Conservation (phyloP, 1,284 basidiomycete species). For the Filobasidium uniguttulatum region DNA sequence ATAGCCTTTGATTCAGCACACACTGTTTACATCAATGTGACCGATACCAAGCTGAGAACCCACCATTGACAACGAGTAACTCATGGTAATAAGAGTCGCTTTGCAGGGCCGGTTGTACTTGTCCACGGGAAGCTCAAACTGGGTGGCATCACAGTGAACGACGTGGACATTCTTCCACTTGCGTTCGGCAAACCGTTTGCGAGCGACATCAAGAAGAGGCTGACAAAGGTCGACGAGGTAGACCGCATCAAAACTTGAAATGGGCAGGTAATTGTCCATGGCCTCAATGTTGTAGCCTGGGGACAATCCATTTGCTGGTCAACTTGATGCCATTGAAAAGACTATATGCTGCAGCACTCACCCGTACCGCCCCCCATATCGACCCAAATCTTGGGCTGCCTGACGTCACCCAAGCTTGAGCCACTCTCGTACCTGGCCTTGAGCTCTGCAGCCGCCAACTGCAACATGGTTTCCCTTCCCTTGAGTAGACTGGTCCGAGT, state of each 20-base stretch:
- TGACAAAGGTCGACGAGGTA: conserved; percentile 66
- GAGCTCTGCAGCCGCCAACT: conserved; percentile 55
- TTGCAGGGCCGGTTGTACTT: conserved; percentile 44
- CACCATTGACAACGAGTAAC: conserved; percentile 61
- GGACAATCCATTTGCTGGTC: not conserved
- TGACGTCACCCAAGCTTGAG: conserved; percentile 3
- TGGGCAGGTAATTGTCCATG: conserved; percentile 58
- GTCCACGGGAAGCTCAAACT: conserved; percentile 50
- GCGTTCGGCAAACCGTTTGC: conserved; percentile 50
- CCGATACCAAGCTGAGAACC: conserved; percentile 16
- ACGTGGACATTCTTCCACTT: conserved; percentile 66
- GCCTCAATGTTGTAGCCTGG: conserved; percentile 61
- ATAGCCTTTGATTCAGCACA: not conserved
- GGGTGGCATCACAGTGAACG: conserved; percentile 59
- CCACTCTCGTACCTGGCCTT: conserved; percentile 32
- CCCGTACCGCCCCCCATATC: conserved; percentile 73
- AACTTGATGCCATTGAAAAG: conserved; percentile 1
- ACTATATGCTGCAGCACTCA: conserved; percentile 14
- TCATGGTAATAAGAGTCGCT: conserved; percentile 51
- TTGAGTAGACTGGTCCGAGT: conserved; percentile 50
- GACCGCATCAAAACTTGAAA: conserved; percentile 52
- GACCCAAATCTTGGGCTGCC: conserved; percentile 49
- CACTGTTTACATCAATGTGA: not conserved
- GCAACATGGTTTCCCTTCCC: conserved; percentile 57
- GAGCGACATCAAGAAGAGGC: conserved; percentile 57